Conservation (phyloP, 441 rosid species). For the Syzygium malaccense region DNA sequence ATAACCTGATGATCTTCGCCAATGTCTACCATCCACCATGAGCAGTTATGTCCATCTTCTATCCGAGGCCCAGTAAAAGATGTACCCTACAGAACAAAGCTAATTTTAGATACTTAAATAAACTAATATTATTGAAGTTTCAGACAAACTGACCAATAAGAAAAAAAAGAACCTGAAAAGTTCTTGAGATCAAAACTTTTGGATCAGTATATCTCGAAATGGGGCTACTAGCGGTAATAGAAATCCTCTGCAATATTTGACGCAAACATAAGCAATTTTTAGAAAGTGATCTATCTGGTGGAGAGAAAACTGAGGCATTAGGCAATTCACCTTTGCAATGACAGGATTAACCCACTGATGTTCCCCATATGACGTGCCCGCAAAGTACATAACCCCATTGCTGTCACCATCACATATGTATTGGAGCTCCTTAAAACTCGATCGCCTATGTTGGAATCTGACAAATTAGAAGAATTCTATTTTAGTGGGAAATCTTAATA, state of each 20-base stretch:
- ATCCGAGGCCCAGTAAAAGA: constrained; percentile 83
- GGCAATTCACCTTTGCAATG: constrained; percentile 59
- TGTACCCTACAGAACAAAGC: constrained; percentile 48
- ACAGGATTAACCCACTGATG: constrained; percentile 99
- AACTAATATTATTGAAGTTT: neutral
- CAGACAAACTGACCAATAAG: neutral
- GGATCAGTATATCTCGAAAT: constrained; percentile 86
- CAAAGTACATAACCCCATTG: constrained; percentile 84
- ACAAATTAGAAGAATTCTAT: constrained; percentile 16
- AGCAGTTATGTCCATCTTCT: constrained; percentile 55
- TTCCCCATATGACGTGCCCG: constrained; percentile 88
- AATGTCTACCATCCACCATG: constrained; percentile 97
- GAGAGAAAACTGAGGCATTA: neutral
- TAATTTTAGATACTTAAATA: neutral
- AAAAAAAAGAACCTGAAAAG: constrained; percentile 53
- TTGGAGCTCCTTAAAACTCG: constrained; percentile 94
- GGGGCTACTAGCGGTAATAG: constrained; percentile 80
- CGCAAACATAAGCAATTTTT: neutral
- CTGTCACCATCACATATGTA: constrained; percentile 96
- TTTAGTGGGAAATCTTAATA: neutral
- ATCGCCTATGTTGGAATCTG: constrained; percentile 75
- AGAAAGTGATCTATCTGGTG: constrained; percentile 8
- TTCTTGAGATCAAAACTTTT: constrained; percentile 77
- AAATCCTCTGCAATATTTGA: constrained; percentile 49
- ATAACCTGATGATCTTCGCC: constrained; percentile 92